These are phyloP conservation scores for Aaosphaeria arxii DNA, from an alignment of 2,329 filamentous ascomycete genomes.

Conservation along the genomic window DNA sequence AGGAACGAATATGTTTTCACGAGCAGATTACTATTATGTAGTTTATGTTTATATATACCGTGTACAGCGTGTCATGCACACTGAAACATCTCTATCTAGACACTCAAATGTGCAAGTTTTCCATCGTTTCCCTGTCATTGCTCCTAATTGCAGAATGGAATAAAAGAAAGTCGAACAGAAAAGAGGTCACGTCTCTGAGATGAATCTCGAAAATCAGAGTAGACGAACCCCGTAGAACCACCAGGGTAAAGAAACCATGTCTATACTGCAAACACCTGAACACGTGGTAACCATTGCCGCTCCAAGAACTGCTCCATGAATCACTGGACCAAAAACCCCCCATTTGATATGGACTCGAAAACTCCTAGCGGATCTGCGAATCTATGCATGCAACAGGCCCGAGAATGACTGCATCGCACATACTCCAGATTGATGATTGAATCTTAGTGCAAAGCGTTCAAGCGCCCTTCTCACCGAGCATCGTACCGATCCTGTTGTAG, in stretches of 20 bases:
- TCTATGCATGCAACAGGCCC: no score
- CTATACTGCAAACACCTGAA: conserved; percentile 32
- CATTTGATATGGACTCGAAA: no score
- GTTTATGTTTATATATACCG: conserved; percentile 17
- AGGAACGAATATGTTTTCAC: conserved; percentile 1
- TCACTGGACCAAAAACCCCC: conserved; percentile 20
- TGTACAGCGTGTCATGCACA: conserved; percentile 15
- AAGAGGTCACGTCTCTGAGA: no score
- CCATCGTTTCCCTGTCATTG: conserved; percentile 26
- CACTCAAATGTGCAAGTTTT: conserved; percentile 23
- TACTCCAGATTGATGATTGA: neutral
- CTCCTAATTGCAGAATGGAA: conserved; percentile 16
- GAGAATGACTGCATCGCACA: no score
- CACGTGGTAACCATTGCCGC: conserved; percentile 15
- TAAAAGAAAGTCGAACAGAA: conserved; percentile 1
- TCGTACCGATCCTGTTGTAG: conserved; percentile 32
- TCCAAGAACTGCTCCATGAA: conserved; percentile 16
- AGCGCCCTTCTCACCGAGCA: conserved; percentile 28
- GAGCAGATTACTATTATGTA: conserved; percentile 33
- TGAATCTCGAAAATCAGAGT: no score
- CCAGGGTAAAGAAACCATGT: conserved; percentile 23
- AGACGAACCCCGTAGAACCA: conserved; percentile 2
- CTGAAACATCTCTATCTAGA: conserved; percentile 28
- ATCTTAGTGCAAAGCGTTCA: conserved; percentile 2
- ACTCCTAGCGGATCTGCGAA: no score